Base-by-base conservation (phyloP, 768 basidiomycete genomes). In the Kwoniella bestiolae region DNA sequence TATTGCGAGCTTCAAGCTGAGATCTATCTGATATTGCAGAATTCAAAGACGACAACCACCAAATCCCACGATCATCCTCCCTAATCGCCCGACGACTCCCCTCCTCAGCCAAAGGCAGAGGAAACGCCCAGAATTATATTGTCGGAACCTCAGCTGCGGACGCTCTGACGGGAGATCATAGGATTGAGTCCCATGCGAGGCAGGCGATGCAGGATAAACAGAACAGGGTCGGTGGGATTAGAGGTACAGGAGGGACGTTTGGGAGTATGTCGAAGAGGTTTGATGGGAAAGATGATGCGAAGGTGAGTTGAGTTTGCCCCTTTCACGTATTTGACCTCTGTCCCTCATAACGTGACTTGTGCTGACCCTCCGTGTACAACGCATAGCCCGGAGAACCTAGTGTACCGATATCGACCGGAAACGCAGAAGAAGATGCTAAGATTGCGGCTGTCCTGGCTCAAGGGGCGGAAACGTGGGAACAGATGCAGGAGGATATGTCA, bases 401-500 rank as follows among this genome's bases (percentile, higher is more conserved):
- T 46, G 65, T 73, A 14, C 55, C 57, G 26, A 70, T 73, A 16
- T 63, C 78, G 26, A 75, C 74, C 14, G 80, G 84, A 82, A 28
- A 84, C 46, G 85, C 87, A 53, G 95, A 96, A 68, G 96, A 98
- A 80, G 91, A 90, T 31, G 91, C 90, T n/a, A 90, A 92, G 35
- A 91, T 99, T 85, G 90, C 90, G n/a, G 94, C 94, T 73, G 96
- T 99, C 91, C 94, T 98, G 81, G 90, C 91, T 82, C 91, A 91
- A 66, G 91, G 93, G 82, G 88, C 89, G 44, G 89, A 91, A 69
- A 91, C 94, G 82, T 99, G 95, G 96, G 91, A 96, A 84, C 91
- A 94, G 86, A 90, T 94, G 78, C 93, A 97, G 84, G 94, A 97
- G 86, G 93, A 95, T 86, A 97, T 99, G 94, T 90, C 94, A 80